Percentiles rank a stretch among this genome's conserved stretches.
These are phyloP conservation scores for Ustilaginoidea virens DNA, from an alignment of 2,329 filamentous ascomycete genomes.

Conservation along the genomic window DNA sequence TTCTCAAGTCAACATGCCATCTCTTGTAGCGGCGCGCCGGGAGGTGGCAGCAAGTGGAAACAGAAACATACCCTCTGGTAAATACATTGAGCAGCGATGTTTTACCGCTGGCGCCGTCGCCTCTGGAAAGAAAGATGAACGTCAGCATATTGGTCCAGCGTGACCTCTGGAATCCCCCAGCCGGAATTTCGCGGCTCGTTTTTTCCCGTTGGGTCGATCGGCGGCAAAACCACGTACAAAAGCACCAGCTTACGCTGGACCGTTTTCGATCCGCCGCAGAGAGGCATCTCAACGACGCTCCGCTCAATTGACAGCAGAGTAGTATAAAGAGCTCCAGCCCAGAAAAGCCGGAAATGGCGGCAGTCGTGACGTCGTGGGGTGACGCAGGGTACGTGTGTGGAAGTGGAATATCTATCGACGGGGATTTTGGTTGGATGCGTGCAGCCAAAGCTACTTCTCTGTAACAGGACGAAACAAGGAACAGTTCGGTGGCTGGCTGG, in stretches of 20 bases:
- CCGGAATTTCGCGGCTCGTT: not conserved
- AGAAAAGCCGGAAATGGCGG: no score
- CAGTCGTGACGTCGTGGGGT: not conserved
- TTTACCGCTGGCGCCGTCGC: constrained; percentile 93
- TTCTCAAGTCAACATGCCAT: not conserved
- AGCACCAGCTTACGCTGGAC: constrained; percentile 94
- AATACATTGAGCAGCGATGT: constrained; percentile 96
- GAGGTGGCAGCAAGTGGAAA: not conserved
- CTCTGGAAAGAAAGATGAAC: constrained; percentile 36
- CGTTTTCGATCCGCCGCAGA: constrained; percentile 62
- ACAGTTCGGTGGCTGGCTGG: no score
- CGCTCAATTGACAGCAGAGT: not conserved
- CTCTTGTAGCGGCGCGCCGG: not conserved
- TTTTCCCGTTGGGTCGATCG: no score
- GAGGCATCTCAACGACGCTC: constrained; percentile 9
- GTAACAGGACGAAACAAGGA: no score
- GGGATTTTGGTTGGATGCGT: no score
- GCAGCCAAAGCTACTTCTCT: no score
- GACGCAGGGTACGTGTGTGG: no score
- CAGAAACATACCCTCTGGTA: constrained; percentile 65
- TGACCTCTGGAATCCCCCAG: not conserved
- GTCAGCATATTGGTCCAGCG: not conserved
- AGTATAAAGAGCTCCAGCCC: no score
- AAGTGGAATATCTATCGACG: no score
- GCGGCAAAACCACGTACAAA: constrained; percentile 37